A percentile compares a stretch with the other conserved stretches of the same genome.
phyloP scores from a whole-genome alignment of 169 alveolate species.

The Plasmodium vinckei region DNA sequence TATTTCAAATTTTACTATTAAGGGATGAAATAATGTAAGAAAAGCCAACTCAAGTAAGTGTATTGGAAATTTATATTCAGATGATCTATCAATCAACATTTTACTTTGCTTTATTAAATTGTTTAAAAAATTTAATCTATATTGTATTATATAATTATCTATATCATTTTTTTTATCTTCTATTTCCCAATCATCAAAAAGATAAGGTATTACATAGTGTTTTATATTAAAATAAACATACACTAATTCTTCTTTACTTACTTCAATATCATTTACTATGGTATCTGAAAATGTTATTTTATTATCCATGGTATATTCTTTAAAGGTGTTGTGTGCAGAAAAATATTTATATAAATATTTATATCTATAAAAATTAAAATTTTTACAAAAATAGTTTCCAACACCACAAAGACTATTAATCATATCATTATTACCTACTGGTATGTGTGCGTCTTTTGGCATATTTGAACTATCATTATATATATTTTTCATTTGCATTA shows the following conservation, averaged over 20 bases:
- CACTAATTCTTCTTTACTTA: constrained; percentile 39
- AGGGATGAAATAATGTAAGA: constrained; percentile 32
- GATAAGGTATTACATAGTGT: constrained; percentile 12
- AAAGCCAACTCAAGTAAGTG: constrained; percentile 26
- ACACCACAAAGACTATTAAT: not conserved
- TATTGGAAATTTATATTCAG: constrained; percentile 27
- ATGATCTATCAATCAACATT: constrained; percentile 27
- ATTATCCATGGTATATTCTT: not conserved
- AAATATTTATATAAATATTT: constrained; percentile 11
- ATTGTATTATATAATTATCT: too few species aligned
- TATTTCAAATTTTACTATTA: constrained; percentile 31
- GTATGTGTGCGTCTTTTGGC: not conserved
- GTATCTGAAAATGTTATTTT: constrained; percentile 15
- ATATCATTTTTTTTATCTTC: not conserved
- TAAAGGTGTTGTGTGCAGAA: not conserved
- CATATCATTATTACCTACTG: not conserved
- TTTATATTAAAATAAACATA: constrained; percentile 26
- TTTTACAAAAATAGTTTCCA: constrained; percentile 10
- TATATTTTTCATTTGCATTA: not conserved
- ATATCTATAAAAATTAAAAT: constrained; percentile 35
- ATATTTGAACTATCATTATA: not conserved
- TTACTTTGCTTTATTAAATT: constrained; percentile 29
- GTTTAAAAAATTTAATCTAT: not conserved
- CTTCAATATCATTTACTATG: constrained; percentile 39
- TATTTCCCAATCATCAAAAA: not conserved